Evolutionary conservation across 148 eudicot genomes (phyloP).

Genomic region (Nepenthes gracilis): DNA sequence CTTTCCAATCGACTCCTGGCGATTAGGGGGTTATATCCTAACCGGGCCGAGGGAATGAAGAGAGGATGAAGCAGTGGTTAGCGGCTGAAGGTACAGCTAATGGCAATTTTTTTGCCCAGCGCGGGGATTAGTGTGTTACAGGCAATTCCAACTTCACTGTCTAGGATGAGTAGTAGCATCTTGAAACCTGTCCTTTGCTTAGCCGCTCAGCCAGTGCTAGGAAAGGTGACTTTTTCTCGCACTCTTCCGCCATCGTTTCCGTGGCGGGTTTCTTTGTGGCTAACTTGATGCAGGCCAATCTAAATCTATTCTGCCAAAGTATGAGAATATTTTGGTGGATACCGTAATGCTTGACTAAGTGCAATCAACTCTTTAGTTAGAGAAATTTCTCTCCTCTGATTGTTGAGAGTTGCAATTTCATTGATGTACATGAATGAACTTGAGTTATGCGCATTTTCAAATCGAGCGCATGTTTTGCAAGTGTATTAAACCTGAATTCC

Average conservation of each 20-base stretch:
- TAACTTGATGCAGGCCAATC: background rate
- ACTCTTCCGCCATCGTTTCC: background rate
- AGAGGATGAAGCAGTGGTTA: background rate
- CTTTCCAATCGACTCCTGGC: background rate
- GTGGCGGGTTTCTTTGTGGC: background rate
- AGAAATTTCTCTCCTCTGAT: no score
- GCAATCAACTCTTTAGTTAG: no score
- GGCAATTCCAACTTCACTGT: conserved; percentile 6
- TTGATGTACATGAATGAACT: no score
- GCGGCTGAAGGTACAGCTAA: conserved; percentile 3
- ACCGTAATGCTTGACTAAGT: no score
- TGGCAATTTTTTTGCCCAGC: conserved; percentile 27
- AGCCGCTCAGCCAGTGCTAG: conserved; percentile 17
- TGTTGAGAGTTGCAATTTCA: no score
- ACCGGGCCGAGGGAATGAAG: background rate
- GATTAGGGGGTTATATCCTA: background rate
- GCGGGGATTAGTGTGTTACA: conserved; percentile 17
- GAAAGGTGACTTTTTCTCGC: conserved; percentile 12
- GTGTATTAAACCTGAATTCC: no score
- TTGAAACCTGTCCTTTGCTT: conserved; percentile 33
- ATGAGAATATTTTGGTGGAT: no score
- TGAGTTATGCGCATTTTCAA: no score
- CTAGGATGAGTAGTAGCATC: conserved; percentile 7
- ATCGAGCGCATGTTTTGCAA: no score
- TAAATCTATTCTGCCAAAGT: background rate